Evolutionary conservation across 1,284 basidiomycete genomes (phyloP), one percentile per base, ranked within the genome.

Genomic region (Fistulina hepatica): DNA sequence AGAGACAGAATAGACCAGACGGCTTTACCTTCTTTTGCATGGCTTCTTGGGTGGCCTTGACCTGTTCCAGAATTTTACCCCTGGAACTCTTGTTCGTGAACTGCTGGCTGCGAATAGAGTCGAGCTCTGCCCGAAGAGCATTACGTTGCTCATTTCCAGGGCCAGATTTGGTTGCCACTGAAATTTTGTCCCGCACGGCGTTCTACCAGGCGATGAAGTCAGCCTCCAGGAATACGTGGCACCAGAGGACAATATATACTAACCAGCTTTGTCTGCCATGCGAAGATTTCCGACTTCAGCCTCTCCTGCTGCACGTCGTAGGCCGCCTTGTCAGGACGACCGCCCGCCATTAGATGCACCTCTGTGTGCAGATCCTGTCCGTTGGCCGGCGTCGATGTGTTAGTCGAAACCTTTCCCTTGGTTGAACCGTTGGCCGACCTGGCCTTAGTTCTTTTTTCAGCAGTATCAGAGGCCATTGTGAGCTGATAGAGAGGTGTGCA

Each of bases 241-340:
- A 35, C 33, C 44, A 26, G 16, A n/a, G 16, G 31, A 28, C 21
- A 21, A 28, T 21, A 16, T 6, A 35, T 20, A 73, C 85, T 55
- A 53, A 91, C 91, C 45, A 91, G 61, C 62, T 89, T 81, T 24
- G 59, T 58, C 61, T 93, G 88, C 35, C 89, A 59, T 34, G 62
- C 70, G 40, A 90, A 89, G 52, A 95, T 92, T 54, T 92, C 82
- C 25, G 70, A 62, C 61, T 84, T 91, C 49, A 93, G 61, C 48
- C 61, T 74, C 34, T 83, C 77, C 64, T 94, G 90, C 62, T 94
- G 89, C 16, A 69, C 71, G 44, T 93, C 84, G 58, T 83, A 84
- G 21, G 61, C 64, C 33, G 67, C 69, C 61, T 89, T 89, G 67
- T 93, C 90, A 21, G 91, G 90, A 58, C 69, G 85, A 32, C 71